Conservation (phyloP, 2,329 filamentous ascomycete species). For the Coniochaeta sp. region DNA sequence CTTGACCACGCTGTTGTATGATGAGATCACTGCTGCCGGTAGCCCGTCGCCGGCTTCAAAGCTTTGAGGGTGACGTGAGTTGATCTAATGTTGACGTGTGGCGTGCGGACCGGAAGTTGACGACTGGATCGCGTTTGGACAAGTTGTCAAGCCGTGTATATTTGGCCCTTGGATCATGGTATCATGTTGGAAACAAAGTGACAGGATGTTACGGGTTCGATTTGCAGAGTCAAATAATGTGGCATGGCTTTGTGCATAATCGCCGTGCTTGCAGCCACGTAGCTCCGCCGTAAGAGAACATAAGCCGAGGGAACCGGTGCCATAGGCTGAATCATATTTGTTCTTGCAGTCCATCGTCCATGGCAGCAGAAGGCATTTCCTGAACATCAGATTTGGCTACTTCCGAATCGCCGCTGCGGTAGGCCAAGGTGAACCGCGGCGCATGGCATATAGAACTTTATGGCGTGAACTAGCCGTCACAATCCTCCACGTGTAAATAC, state of each 20-base stretch:
- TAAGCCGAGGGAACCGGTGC: too few species aligned
- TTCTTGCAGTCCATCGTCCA: too few species aligned
- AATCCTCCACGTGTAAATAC: too few species aligned
- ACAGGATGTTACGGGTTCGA: background rate
- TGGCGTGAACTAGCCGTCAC: too few species aligned
- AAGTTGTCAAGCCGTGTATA: background rate
- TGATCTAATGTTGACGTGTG: background rate
- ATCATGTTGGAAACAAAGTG: background rate
- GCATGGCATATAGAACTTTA: too few species aligned
- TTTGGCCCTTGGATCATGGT: background rate
- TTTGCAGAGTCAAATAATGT: background rate
- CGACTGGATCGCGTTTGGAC: background rate
- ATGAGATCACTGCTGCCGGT: constrained; percentile 75
- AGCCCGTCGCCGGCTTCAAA: constrained; percentile 54
- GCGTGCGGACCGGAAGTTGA: background rate
- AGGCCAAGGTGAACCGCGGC: too few species aligned
- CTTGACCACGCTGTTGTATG: constrained; percentile 76
- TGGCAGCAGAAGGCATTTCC: too few species aligned
- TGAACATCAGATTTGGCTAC: too few species aligned
- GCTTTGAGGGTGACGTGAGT: constrained; percentile 32
- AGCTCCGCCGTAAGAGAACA: background rate
- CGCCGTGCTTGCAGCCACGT: background rate
- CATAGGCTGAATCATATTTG: too few species aligned
- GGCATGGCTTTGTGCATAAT: background rate
- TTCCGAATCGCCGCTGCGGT: too few species aligned